phyloP scores from a whole-genome alignment of 2,329 filamentous ascomycete genomes.

The Helotiales sp. region DNA sequence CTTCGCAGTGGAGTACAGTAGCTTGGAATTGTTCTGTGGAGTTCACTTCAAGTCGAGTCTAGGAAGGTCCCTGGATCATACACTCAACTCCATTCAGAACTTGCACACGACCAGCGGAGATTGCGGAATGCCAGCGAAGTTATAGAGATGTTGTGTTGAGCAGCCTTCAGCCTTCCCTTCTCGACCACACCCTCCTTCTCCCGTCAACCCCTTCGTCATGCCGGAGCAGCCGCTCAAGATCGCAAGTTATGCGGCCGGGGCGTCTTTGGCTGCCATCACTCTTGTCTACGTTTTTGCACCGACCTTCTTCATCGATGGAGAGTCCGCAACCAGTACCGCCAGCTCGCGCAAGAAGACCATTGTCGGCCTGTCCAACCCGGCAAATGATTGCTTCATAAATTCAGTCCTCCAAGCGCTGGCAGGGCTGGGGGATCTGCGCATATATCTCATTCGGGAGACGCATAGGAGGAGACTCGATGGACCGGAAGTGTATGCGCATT shows the following conservation, averaged over 20 bases:
- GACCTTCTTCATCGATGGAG: slow-evolving; percentile 93
- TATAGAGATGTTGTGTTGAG: slow-evolving; percentile 12
- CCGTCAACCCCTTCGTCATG: slow-evolving; percentile 55
- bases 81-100: slow-evolving; percentile 4
- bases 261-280: slow-evolving; percentile 91
- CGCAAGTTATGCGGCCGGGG: slow-evolving; percentile 92
- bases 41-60: slow-evolving; percentile 6
- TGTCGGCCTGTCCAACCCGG: slow-evolving; percentile 86
- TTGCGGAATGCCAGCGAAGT: slow-evolving; percentile 1
- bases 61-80: slow-evolving; percentile 8
- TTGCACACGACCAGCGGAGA: slow-evolving; percentile 1
- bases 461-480: slow-evolving; percentile 84
- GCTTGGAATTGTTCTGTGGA: slow-evolving; percentile 4
- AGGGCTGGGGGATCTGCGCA: slow-evolving; percentile 83
- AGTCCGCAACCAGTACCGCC: slow-evolving; percentile 61
- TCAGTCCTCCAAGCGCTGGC: slow-evolving; percentile 92
- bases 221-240: slow-evolving; percentile 82
- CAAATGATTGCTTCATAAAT: slow-evolving; percentile 98
- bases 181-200: slow-evolving; percentile 6
- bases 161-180: not conserved
- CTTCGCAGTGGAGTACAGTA: not conserved
- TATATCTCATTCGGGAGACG: slow-evolving; percentile 91
- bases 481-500: slow-evolving; percentile 71
- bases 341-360: slow-evolving; percentile 76
- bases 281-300: slow-evolving; percentile 97